A percentile compares a stretch with the other conserved stretches of the same genome.
Conservation (phyloP, 2,329 filamentous ascomycete genomes). For the Fusarium dimerum region DNA sequence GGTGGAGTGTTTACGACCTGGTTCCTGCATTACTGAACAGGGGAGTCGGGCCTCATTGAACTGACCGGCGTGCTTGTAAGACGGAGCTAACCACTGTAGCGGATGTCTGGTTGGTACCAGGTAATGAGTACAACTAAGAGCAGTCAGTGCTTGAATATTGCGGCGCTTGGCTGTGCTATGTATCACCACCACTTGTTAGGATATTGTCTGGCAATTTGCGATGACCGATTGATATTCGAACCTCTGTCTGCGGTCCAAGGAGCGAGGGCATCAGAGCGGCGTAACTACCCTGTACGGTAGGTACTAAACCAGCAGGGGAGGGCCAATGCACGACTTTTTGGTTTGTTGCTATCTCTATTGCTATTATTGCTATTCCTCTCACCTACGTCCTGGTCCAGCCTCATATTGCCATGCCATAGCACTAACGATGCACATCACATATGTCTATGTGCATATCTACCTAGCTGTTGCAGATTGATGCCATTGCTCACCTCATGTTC, state of each 20-base stretch:
- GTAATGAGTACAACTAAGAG: neutral
- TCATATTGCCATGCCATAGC: neutral
- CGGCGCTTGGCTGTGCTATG: neutral
- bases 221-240: conserved; percentile 8
- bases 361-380: conserved; percentile 3
- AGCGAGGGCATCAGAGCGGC: neutral
- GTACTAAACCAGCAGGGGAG: neutral
- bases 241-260: neutral
- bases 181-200: conserved; percentile 11
- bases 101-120: neutral
- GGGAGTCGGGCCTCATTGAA: conserved; percentile 17
- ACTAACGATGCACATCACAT: neutral
- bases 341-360: too few relatives aligned
- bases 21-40: conserved; percentile 30
- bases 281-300: too few relatives aligned
- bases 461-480: neutral
- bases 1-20: conserved; percentile 21
- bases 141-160: neutral
- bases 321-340: conserved; percentile 1
- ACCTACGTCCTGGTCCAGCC: conserved; percentile 9
- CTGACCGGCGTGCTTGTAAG: conserved; percentile 13
- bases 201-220: conserved; percentile 9
- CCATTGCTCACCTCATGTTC: neutral
- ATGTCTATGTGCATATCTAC: neutral
- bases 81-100: conserved; percentile 11